Base-by-base conservation (phyloP, 192 early-diverging fungal species). In the Lunasporangiospora selenospora region DNA sequence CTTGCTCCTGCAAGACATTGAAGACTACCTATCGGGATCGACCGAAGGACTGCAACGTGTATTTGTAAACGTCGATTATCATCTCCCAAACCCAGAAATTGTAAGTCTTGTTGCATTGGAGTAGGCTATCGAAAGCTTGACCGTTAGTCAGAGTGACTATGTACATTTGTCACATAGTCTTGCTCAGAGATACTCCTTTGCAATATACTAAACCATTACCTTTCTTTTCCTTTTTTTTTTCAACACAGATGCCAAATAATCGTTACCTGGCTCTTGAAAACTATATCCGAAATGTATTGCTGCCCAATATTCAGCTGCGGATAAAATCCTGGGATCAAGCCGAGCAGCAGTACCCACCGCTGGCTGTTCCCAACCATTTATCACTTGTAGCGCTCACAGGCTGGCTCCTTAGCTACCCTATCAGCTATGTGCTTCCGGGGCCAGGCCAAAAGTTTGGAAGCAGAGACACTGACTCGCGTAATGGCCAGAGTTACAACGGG, bases 51-150 rank as follows among this genome's bases (percentile, higher is more conserved):
- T 60, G 3, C 65, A 47, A 16, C 19, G 57, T 7, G 49, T 69
- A 33, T 60, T 69, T 53, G 50, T 69, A 27, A 59, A 69, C 31
- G 51, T 69, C 32, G 49, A 69, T 43, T 50, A 54, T 21, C 65
- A 34, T n/a, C 51, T 60, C 8, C 2, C 31, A 6, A 15, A 57
- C 13, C 65, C 65, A 16, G 57, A 69, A 47, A 59, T 69, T n/a
- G 65, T 69, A 59, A 31, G 32, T 26, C n/a, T n/a, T n/a, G n/a
- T n/a, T n/a, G n/a, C n/a, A n/a, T n/a, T n/a, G n/a, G n/a, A n/a
- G n/a, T n/a, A n/a, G n/a, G n/a, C n/a, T n/a, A n/a, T n/a, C n/a
- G n/a, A n/a, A n/a, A n/a, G 13, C 6, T 21, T 37, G 4, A 2
- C 15, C 11, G 4, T 37, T 43, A 16, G 15, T 5, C 18, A 31